These are phyloP conservation scores for Colletotrichum gigasporum DNA, from an alignment of 2,329 filamentous ascomycete genomes.

Conservation along the genomic window DNA sequence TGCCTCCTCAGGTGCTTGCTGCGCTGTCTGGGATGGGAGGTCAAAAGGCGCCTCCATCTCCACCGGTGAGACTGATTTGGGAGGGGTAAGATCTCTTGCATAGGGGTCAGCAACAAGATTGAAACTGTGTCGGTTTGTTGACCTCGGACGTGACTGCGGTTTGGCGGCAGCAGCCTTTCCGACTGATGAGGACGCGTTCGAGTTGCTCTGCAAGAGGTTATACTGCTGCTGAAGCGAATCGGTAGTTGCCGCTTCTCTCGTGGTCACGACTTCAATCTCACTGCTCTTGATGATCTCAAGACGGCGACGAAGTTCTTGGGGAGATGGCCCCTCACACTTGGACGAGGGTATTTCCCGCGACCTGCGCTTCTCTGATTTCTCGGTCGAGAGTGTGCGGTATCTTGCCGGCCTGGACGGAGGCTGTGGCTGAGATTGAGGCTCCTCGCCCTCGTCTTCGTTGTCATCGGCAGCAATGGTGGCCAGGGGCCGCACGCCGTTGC, in stretches of 20 bases:
- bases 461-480: background rate
- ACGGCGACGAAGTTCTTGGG: constrained; percentile 22
- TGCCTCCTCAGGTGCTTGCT: background rate
- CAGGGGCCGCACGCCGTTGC: background rate
- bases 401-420: too few relatives aligned
- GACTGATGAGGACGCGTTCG: constrained; percentile 10
- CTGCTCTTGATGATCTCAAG: constrained; percentile 29
- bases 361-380: constrained; percentile 5
- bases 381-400: background rate
- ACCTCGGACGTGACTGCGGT: constrained; percentile 7
- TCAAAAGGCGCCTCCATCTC: constrained; percentile 25
- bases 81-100: constrained; percentile 25
- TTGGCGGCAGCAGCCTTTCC: background rate
- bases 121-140: constrained; percentile 24
- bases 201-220: background rate
- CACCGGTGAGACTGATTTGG: constrained; percentile 21
- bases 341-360: constrained; percentile 1
- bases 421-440: background rate
- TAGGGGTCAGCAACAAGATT: constrained; percentile 22
- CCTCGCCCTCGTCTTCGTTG: background rate
- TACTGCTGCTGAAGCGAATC: constrained; percentile 16
- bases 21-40: background rate
- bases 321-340: constrained; percentile 16
- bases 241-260: background rate
- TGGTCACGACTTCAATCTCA: constrained; percentile 21